phyloP scores from a whole-genome alignment of 306 rosid genomes.

The Cucumis cinereus region DNA sequence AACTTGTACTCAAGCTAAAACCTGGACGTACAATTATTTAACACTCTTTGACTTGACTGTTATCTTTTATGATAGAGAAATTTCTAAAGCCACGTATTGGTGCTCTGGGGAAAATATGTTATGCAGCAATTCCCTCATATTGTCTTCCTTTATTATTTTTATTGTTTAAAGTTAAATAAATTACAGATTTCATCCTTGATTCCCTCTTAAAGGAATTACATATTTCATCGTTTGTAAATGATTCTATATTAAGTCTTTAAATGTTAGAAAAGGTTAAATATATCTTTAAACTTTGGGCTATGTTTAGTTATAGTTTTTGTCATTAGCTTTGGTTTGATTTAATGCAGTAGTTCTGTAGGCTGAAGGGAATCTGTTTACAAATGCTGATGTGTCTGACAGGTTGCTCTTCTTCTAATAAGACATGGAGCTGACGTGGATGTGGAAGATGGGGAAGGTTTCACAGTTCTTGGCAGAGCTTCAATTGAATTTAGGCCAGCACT shows the following conservation, averaged over 20 bases:
- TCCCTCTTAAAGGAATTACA: background rate
- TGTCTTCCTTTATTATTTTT: background rate
- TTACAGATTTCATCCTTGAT: too few relatives aligned
- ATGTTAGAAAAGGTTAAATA: background rate
- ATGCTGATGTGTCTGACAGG: conserved; percentile 24
- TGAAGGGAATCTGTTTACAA: background rate
- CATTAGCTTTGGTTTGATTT: background rate
- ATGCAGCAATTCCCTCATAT: background rate
- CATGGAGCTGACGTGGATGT: conserved; percentile 92
- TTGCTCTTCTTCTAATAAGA: conserved; percentile 67
- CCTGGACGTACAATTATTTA: background rate
- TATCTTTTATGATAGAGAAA: background rate
- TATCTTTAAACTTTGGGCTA: background rate
- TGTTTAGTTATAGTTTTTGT: background rate
- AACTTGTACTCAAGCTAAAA: background rate
- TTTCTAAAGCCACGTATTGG: background rate
- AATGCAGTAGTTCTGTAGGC: background rate
- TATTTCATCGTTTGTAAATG: background rate
- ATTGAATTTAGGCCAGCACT: conserved; percentile 41
- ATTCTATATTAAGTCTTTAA: background rate
- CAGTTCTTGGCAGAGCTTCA: conserved; percentile 79
- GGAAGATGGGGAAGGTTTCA: conserved; percentile 89
- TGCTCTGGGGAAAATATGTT: background rate
- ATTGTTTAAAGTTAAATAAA: background rate
- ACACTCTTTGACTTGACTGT: background rate